phyloP scores from a whole-genome alignment of 306 rosid genomes.

The Malus asiatica region DNA sequence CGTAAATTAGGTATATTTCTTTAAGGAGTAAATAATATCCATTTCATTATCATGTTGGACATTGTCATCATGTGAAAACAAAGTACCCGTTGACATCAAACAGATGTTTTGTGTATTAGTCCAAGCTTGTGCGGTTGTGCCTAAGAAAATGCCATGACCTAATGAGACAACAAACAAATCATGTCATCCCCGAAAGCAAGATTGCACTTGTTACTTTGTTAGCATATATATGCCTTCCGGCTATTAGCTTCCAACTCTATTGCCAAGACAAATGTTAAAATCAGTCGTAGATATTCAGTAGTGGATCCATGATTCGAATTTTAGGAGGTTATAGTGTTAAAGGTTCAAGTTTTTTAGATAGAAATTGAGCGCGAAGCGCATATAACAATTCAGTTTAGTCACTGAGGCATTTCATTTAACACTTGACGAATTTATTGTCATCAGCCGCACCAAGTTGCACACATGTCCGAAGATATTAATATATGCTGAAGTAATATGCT shows the following conservation, averaged over 20 bases:
- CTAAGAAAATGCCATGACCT: not conserved
- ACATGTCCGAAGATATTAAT: too few relatives aligned
- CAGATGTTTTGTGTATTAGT: not conserved
- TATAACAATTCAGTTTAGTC: too few relatives aligned
- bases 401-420: too few relatives aligned
- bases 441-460: too few relatives aligned
- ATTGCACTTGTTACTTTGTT: not conserved
- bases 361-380: too few relatives aligned
- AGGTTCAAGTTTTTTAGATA: too few relatives aligned
- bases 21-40: not conserved
- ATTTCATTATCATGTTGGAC: not conserved
- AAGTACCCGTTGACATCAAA: not conserved
- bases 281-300: too few relatives aligned
- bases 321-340: too few relatives aligned
- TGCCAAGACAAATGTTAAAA: not conserved
- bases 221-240: not conserved
- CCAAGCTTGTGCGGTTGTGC: not conserved
- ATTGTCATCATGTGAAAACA: not conserved
- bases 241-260: not conserved
- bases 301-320: too few relatives aligned
- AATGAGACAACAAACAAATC: not conserved
- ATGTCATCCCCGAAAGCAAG: not conserved
- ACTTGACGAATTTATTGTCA: too few relatives aligned
- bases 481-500: too few relatives aligned
- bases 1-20: not conserved